Percentiles rank a stretch among this genome's conserved stretches.
These are phyloP conservation scores for Oehlia diaphana DNA, from an alignment of 192 early-diverging fungal genomes.

Conservation along the genomic window DNA sequence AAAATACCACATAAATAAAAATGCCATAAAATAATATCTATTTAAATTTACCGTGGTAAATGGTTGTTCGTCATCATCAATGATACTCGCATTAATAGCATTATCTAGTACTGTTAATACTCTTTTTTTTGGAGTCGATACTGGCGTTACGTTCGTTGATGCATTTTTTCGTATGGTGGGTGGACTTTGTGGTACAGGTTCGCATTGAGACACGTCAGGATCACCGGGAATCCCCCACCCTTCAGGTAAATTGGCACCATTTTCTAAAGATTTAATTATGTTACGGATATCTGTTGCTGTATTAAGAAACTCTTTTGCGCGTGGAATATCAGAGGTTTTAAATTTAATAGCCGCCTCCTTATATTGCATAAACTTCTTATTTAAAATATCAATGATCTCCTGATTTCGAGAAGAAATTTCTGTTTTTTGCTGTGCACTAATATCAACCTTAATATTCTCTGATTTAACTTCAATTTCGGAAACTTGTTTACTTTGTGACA, in stretches of 20 bases:
- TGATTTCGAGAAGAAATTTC: constrained; percentile 15
- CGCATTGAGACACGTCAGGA: neutral
- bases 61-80: neutral
- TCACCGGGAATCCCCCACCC: constrained; percentile 6
- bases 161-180: neutral
- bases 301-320: constrained; percentile 53
- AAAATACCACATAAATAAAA: neutral
- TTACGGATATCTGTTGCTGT: constrained; percentile 50
- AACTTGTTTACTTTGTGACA: constrained; percentile 32
- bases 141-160: constrained; percentile 26
- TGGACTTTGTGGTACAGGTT: neutral
- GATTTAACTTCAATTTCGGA: constrained; percentile 36
- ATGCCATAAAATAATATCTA: neutral
- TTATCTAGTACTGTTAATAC: constrained; percentile 35
- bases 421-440: constrained; percentile 1
- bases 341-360: constrained; percentile 56
- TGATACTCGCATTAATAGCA: neutral
- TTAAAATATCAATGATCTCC: constrained; percentile 31
- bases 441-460: constrained; percentile 5
- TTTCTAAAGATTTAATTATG: constrained; percentile 26
- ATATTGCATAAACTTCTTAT: constrained; percentile 53
- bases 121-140: constrained; percentile 36
- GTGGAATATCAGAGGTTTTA: constrained; percentile 50
- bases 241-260: constrained; percentile 11
- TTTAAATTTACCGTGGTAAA: constrained; percentile 2